These are phyloP conservation scores for Aspergillus ostianus DNA, from an alignment of 495 filamentous ascomycete species.

Conservation along the genomic window DNA sequence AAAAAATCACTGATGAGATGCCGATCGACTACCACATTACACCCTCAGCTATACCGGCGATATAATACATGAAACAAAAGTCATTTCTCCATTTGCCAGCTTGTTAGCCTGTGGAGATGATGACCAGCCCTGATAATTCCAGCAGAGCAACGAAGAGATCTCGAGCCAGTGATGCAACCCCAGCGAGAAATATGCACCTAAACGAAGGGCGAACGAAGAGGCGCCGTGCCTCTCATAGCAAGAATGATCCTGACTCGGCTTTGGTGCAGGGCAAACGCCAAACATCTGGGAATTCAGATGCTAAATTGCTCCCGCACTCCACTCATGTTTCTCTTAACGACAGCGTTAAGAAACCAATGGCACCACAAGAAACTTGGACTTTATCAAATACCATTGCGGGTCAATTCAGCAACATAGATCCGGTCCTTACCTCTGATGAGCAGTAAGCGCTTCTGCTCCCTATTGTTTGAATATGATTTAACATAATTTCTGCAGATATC, in stretches of 20 bases:
- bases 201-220: conserved; percentile 33
- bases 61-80: background rate
- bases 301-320: background rate
- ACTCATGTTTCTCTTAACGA: background rate
- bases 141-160: conserved; percentile 34
- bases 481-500: conserved; percentile 49
- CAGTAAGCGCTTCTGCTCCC: conserved; percentile 53
- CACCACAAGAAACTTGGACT: conserved; percentile 27
- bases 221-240: conserved; percentile 31
- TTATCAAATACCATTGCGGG: conserved; percentile 35
- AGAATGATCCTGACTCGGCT: conserved; percentile 2
- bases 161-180: conserved; percentile 32
- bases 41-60: background rate
- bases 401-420: conserved; percentile 59
- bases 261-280: background rate
- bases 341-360: conserved; percentile 1
- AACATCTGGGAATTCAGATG: background rate
- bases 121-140: conserved; percentile 22
- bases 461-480: conserved; percentile 1
- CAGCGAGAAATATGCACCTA: conserved; percentile 21
- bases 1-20: background rate
- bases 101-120: conserved; percentile 7
- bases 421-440: conserved; percentile 76
- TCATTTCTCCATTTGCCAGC: background rate
- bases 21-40: background rate